phyloP scores from a whole-genome alignment of 2,329 filamentous ascomycete genomes.

The Phoma sp. region DNA sequence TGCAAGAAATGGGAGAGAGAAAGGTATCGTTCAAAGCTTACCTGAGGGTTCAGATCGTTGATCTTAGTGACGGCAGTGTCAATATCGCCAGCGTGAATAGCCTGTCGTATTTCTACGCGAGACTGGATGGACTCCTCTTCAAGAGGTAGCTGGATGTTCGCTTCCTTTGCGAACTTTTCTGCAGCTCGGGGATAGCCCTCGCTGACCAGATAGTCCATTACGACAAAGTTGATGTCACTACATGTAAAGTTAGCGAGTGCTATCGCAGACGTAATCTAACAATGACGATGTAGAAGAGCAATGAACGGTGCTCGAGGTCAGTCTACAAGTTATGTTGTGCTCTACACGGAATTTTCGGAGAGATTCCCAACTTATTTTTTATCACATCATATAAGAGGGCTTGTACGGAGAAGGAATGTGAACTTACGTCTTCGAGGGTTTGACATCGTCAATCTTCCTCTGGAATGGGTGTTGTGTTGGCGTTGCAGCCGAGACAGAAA shows the following conservation, averaged over 20 bases:
- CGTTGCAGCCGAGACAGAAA: slow-evolving; percentile 77
- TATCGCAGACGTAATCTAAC: neutral
- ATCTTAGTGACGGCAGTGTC: slow-evolving; percentile 84
- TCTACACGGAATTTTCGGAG: slow-evolving; percentile 97
- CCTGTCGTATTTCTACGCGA: slow-evolving; percentile 82
- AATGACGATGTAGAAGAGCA: slow-evolving; percentile 19
- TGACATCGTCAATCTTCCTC: slow-evolving; percentile 80
- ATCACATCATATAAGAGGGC: slow-evolving; percentile 73
- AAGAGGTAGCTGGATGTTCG: slow-evolving; percentile 79
- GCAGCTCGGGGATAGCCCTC: slow-evolving; percentile 94
- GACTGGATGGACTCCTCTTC: slow-evolving; percentile 76
- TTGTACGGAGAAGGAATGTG: slow-evolving; percentile 5
- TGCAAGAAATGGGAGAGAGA: slow-evolving; percentile 61
- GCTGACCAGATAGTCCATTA: slow-evolving; percentile 96
- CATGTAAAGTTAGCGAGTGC: slow-evolving; percentile 32
- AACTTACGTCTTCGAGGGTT: slow-evolving; percentile 86
- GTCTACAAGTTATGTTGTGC: slow-evolving; percentile 82
- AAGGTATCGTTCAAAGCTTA: slow-evolving; percentile 59
- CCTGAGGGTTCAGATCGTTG: slow-evolving; percentile 90
- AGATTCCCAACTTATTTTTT: slow-evolving; percentile 99
- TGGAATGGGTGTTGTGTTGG: slow-evolving; percentile 78
- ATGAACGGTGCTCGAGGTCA: slow-evolving; percentile 56
- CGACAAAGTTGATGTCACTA: slow-evolving; percentile 93
- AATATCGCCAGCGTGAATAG: slow-evolving; percentile 86
- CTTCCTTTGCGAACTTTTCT: slow-evolving; percentile 91